Evolutionary conservation across 2,329 filamentous ascomycete species (phyloP).

Genomic region (Elsinoe perseae): DNA sequence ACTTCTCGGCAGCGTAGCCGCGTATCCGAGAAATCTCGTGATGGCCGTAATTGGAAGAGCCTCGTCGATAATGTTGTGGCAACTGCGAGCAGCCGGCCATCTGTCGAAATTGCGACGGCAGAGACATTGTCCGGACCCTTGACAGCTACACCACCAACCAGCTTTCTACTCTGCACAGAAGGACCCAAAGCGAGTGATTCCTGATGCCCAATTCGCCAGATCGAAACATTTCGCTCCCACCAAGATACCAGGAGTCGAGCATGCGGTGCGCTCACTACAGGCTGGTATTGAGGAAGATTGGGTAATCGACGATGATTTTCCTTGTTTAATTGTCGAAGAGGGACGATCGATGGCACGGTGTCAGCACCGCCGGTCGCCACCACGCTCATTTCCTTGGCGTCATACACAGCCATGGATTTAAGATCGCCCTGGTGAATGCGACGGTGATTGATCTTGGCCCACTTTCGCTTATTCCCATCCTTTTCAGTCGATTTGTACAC

Average conservation of each 20-base stretch:
- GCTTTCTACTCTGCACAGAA: constrained; percentile 36
- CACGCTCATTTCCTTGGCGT: constrained; percentile 74
- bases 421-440: constrained; percentile 91
- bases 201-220: constrained; percentile 59
- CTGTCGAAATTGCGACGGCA: constrained; percentile 61
- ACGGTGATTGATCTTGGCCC: constrained; percentile 79
- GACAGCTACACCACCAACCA: constrained; percentile 34
- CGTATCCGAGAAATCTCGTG: constrained; percentile 21
- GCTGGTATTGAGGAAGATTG: constrained; percentile 71
- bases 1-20: constrained; percentile 64
- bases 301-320: constrained; percentile 77
- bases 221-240: constrained; percentile 81
- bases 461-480: constrained; percentile 48
- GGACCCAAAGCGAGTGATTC: constrained; percentile 20
- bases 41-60: constrained; percentile 59
- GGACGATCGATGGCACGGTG: constrained; percentile 71
- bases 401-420: constrained; percentile 86
- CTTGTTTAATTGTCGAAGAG: constrained; percentile 65
- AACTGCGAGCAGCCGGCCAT: constrained; percentile 67
- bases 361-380: constrained; percentile 89
- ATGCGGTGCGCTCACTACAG: constrained; percentile 62
- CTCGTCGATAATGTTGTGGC: constrained; percentile 69
- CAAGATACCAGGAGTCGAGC: constrained; percentile 76
- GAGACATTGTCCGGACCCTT: constrained; percentile 72
- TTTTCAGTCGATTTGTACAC: constrained; percentile 61